Base-by-base conservation (phyloP, 2,329 filamentous ascomycete genomes). In the Xylaria sp. region DNA sequence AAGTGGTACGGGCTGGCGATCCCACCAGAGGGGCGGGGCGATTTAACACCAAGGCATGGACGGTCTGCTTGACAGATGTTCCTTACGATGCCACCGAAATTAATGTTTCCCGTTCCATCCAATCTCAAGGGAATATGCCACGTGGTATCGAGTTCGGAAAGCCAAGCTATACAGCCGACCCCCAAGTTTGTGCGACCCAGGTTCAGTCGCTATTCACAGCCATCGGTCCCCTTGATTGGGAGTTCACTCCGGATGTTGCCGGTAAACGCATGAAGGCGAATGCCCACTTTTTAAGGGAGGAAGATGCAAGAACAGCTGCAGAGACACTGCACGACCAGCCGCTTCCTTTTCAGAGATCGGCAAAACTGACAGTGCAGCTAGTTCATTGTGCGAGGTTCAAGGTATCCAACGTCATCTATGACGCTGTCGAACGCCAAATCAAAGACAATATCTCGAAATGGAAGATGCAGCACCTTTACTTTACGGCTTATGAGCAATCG, bases 321-420 rank as follows among this genome's bases (percentile, higher is more conserved):
- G 57, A 46, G 17, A 58, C 60, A 1, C 69, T 81, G 0, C 64
- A 79, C 46, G 59, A 72, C 4, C 70, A 19, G 6, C 53, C 48
- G 2, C 40, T 82, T 6, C 62, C 71, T 0, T 76, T 78, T 13
- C 64, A 74, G 0, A 58, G 60, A 3, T 64, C 51, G 0, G 73
- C 68, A 0, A 78, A 72, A 31, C 68, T 82, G 1, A 78, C 74
- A 1, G 68, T 79, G 1, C 69, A 70, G n/a, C 67, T 77, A 4
- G 65, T 81, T 2, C 70, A 74, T 13, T 74, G 75, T 0, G 74
- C 73, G 11, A 76, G 74, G 44, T 75, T 80, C 61, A 79, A 78
- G 49, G 69, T 81, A n/a, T 62, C 67, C 1, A 67, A 54, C 1
- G 60, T 63, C 1, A 71, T 81, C 3, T 78, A 76, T 55, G 48